These are phyloP conservation scores for Parachaetomium inaequale DNA, from an alignment of 495 filamentous ascomycete species.

Conservation along the genomic window DNA sequence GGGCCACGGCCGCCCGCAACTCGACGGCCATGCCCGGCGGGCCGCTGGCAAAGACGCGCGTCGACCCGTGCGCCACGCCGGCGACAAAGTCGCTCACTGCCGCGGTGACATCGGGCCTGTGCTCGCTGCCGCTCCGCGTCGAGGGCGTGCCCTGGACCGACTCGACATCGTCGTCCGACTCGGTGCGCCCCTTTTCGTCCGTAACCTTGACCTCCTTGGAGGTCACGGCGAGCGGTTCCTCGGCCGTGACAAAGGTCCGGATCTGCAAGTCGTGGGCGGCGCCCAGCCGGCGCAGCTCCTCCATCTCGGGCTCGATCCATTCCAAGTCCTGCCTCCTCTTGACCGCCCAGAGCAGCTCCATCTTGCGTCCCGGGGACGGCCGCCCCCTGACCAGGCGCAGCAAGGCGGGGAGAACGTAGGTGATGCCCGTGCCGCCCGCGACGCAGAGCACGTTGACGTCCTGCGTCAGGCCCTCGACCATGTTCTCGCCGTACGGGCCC, in stretches of 20 bases:
- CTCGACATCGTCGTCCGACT: conserved; percentile 15
- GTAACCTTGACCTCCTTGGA: conserved; percentile 28
- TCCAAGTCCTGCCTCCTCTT: conserved; percentile 49
- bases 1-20: conserved; percentile 52
- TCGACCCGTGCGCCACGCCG: conserved; percentile 41
- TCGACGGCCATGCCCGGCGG: conserved; percentile 58
- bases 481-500: conserved; percentile 56
- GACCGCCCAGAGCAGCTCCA: conserved; percentile 62
- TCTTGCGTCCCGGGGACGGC: conserved; percentile 29
- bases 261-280: conserved; percentile 44
- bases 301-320: conserved; percentile 58
- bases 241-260: conserved; percentile 56
- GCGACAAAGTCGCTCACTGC: conserved; percentile 40
- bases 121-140: background rate
- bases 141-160: conserved; percentile 18
- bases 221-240: conserved; percentile 20
- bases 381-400: conserved; percentile 40
- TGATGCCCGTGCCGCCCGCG: conserved; percentile 63
- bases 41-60: conserved; percentile 58
- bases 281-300: conserved; percentile 40
- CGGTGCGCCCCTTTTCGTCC: conserved; percentile 18
- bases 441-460: conserved; percentile 57
- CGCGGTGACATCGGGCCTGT: conserved; percentile 33
- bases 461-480: conserved; percentile 37
- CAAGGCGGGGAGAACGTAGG: conserved; percentile 58